Percentiles rank a stretch among this genome's conserved stretches.
phyloP scores from a whole-genome alignment of 1,139 yeast genomes.

The Kurtzmaniella quercitrusa region DNA sequence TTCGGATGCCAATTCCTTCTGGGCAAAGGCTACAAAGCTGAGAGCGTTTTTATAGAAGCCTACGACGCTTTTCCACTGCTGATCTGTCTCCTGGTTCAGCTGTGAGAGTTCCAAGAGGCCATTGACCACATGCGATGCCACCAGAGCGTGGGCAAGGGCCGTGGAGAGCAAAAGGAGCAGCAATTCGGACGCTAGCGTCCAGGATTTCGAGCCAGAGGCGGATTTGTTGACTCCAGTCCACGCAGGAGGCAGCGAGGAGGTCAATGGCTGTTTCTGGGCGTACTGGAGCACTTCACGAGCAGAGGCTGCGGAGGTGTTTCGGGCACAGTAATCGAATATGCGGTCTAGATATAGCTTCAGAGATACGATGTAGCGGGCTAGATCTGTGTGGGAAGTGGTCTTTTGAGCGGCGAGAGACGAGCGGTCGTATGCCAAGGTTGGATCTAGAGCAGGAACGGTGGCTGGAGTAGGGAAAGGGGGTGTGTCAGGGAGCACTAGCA shows the following conservation, averaged over 20 bases:
- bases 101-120: conserved; percentile 27
- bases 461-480: conserved; percentile 23
- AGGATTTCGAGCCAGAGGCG: conserved; percentile 9
- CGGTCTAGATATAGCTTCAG: conserved; percentile 32
- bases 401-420: conserved; percentile 8
- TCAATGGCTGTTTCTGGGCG: conserved; percentile 2
- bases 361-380: conserved; percentile 27
- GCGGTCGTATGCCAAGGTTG: conserved; percentile 15
- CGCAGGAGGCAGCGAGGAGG: conserved; percentile 2
- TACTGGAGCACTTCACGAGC: conserved; percentile 4
- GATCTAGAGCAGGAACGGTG: conserved; percentile 9
- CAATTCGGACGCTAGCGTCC: conserved; percentile 32
- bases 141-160: conserved; percentile 26
- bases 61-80: conserved; percentile 37
- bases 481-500: conserved; percentile 32
- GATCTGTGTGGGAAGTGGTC: conserved; percentile 22
- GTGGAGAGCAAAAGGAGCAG: conserved; percentile 21
- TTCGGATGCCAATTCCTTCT: not conserved
- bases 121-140: conserved; percentile 36
- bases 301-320: not conserved
- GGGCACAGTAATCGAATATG: conserved; percentile 14
- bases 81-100: conserved; percentile 14
- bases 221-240: conserved; percentile 1
- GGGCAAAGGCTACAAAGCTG: conserved; percentile 24
- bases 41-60: conserved; percentile 29